Evolutionary conservation across 768 basidiomycete species (phyloP), one percentile per base, ranked within the genome.

Genomic region (Pleurotus giganteus): DNA sequence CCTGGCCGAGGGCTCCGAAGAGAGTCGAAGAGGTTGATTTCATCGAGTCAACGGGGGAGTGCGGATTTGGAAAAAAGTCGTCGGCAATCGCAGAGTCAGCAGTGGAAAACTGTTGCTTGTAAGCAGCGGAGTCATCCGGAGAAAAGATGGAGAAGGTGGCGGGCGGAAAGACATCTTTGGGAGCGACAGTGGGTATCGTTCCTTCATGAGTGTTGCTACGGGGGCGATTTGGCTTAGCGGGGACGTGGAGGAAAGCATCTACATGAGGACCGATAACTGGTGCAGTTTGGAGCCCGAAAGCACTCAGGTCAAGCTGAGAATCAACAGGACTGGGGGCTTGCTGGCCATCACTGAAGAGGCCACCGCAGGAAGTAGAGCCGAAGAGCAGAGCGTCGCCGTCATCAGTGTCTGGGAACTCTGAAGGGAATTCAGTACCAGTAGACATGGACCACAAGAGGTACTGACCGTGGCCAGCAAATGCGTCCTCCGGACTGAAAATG

Each of bases 201-300:
- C 49, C 49, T 51, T 51, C 49, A 7, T 51, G 49, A 1, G 49
- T 51, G 34, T 51, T 37, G 41, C 42, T 46, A 19, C 29, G 24
- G 23, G 37, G 45, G 9, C 42, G 52, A 54, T 32, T 60, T 34
- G 17, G 64, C 41, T 39, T 65, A 65, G 24, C 62, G 60, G 52
- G 61, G 47, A 46, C 49, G 42, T 42, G 62, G 27, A 51, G 21
- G 34, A 51, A 51, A 4, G 19, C n/a, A 29, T 3, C 28, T 11
- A 24, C 23, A 34, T n/a, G 4, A 23, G 12, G 19, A 19, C 12
- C 31, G 5, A 9, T 15, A 34, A 51, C 31, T 12, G 49, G 49
- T 15, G 49, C 49, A 37, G 19, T 36, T 17, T 51, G 49, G 8
- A 51, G 31, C 6, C 12, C 49, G n/a, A 51, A 36, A 24, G n/a